These are phyloP conservation scores for Canavalia ensiformis DNA, from an alignment of 306 rosid species.

Conservation along the genomic window DNA sequence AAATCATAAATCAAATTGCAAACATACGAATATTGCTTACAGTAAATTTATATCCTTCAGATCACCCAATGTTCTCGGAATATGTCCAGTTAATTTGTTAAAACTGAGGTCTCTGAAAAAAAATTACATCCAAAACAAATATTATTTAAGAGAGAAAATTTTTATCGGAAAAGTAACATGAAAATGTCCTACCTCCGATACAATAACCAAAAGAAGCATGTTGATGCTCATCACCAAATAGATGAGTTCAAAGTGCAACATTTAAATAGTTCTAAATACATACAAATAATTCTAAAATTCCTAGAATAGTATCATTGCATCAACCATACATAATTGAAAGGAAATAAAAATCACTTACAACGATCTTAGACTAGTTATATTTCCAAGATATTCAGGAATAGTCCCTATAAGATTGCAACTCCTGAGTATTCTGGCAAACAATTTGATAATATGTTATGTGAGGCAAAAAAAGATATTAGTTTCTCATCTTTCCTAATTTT, in stretches of 20 bases:
- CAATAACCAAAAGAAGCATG: not conserved
- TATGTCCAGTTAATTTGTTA: slow-evolving; percentile 45
- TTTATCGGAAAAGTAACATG: slow-evolving; percentile 9
- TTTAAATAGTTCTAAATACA: not conserved
- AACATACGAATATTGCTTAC: slow-evolving; percentile 39
- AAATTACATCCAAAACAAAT: not conserved
- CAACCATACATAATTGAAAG: not conserved
- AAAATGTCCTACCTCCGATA: slow-evolving; percentile 20
- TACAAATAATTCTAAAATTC: not conserved
- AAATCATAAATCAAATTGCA: not conserved
- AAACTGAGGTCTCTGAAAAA: slow-evolving; percentile 39
- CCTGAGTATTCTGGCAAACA: slow-evolving; percentile 48
- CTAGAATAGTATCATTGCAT: too few relatives aligned
- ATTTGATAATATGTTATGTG: not conserved
- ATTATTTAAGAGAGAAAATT: not conserved
- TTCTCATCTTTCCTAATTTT: not conserved
- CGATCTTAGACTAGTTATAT: slow-evolving; percentile 49
- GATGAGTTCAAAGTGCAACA: not conserved
- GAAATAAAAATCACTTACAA: slow-evolving; percentile 57
- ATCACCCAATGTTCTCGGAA: slow-evolving; percentile 41
- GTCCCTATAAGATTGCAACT: slow-evolving; percentile 55
- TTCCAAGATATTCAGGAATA: slow-evolving; percentile 55
- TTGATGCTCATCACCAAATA: not conserved
- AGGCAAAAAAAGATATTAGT: not conserved
- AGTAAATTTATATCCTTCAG: slow-evolving; percentile 41